Evolutionary conservation across 345 rosid species (phyloP), one percentile per base, ranked within the genome.

Genomic region (Lepidium didymum): DNA sequence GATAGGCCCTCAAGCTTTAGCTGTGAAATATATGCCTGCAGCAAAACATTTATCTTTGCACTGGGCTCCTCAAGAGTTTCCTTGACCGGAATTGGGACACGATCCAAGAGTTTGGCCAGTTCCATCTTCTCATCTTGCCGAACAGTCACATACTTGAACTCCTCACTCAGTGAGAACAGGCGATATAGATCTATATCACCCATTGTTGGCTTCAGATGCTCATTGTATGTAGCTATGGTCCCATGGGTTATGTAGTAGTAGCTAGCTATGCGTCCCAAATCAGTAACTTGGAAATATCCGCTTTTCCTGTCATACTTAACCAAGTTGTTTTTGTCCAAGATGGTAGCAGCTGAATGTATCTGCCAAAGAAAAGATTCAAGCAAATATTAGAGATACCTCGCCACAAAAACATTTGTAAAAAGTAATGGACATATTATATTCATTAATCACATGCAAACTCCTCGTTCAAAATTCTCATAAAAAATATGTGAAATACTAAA

Each of bases 111-210:
- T 78, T 91, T 91, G 0, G 97, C 90, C 63, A 94, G 91, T 68
- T 94, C 99, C 97, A 91, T 87, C 86, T 94, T 91, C 90, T 94
- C 97, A 78, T 91, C 95, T 78, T 91, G 96, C 76, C 99, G 82
- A 75, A 94, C 99, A 5, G 96, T 86, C 31, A 91, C 97, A 76
- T 89, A 89, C 62, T 87, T 94, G 77, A 94, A 94, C 73, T 91
- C 97, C 74, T 94, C 99, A 73, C 96, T 94, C 7, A 87, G 85
- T 11, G 93, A 91, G 58, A 94, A 91, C 56, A 94, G 77, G 52
- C 87, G 86, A 57, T 88, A 94, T 9, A 94, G 91, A 72, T 94
- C 96, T 62, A 94, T 91, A 61, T 91, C 93, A 27, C 97, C 99
- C 96, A 91, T 94, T 51, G 91, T 91, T 49, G 95, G 96, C 85